phyloP scores from a whole-genome alignment of 306 rosid genomes.

The Vigna mungo region DNA sequence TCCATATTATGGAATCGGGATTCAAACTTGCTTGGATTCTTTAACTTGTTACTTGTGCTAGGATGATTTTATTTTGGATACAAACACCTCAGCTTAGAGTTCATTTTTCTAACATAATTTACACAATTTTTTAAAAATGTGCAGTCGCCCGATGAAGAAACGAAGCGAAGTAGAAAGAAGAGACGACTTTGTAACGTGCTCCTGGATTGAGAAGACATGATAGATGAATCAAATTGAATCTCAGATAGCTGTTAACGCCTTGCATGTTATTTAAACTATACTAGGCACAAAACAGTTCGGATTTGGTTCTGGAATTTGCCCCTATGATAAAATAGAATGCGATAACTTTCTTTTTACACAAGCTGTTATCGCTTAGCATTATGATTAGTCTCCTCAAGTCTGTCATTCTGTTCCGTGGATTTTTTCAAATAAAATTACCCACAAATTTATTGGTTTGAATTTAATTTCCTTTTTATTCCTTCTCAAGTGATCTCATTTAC shows the following conservation, averaged over 20 bases:
- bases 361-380: background rate
- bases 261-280: constrained; percentile 28
- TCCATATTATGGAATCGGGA: background rate
- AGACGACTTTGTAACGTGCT: constrained; percentile 70
- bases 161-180: constrained; percentile 63
- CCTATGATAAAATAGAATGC: background rate
- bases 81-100: background rate
- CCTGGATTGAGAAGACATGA: constrained; percentile 40
- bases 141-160: constrained; percentile 61
- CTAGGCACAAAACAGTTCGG: constrained; percentile 30
- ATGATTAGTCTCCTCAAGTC: background rate
- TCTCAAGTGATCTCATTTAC: background rate
- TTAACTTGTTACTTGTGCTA: background rate
- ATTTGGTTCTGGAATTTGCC: constrained; percentile 42
- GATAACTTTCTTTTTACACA: background rate
- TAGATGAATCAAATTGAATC: background rate
- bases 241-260: background rate
- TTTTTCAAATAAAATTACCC: background rate
- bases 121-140: background rate
- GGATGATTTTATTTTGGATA: background rate
- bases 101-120: background rate
- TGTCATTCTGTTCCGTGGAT: background rate
- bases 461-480: background rate
- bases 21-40: constrained; percentile 24
- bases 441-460: background rate